Evolutionary conservation across 2,329 filamentous ascomycete genomes (phyloP), one percentile per base, ranked within the genome.

Genomic region (Fusarium sp.): DNA sequence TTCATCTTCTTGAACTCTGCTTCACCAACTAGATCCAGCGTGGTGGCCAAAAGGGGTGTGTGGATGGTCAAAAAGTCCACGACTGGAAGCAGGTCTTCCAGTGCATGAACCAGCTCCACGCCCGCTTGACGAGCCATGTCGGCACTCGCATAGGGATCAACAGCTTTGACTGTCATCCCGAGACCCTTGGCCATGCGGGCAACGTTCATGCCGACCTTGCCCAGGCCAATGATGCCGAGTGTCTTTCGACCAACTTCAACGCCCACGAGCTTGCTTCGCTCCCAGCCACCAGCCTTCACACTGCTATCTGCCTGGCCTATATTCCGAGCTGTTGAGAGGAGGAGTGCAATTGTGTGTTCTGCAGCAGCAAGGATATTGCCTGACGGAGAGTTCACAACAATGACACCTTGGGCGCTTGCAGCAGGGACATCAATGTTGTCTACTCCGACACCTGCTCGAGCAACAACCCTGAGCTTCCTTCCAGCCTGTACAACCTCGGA

Each of bases 311-410:
- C 92, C 50, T 88, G 86, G 2, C 90, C 89, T 23, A 95, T 83
- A 69, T 95, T 91, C 23, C 92, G 83, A 5, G 92, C 91, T 54
- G 89, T 88, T 1, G 91, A 88, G 78, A 96, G 87, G 56, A 95
- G 81, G 40, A 96, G 82, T 52, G 89, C 89, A 52, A 94, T 85
- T 0, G 91, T 93, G 72, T 94, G 91, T 74, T 94, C 91, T 0
- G 91, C 91, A 0, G 92, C 92, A 0, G 92, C 92, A 57, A 91
- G 87, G 69, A 94, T 93, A 74, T 96, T 96, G 3, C 92, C 92
- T 19, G 87, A 86, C 0, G 92, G 92, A 24, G 88, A 91, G 77
- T 95, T 96, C 55, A 95, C 89, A 3, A 96, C 92, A 49, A 94
- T 89, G 61, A 95, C 89, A 20, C 92, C 92, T 53, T 88, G 83